Conservation (phyloP, 2,329 filamentous ascomycete species). For the Hypoxylon sp. region DNA sequence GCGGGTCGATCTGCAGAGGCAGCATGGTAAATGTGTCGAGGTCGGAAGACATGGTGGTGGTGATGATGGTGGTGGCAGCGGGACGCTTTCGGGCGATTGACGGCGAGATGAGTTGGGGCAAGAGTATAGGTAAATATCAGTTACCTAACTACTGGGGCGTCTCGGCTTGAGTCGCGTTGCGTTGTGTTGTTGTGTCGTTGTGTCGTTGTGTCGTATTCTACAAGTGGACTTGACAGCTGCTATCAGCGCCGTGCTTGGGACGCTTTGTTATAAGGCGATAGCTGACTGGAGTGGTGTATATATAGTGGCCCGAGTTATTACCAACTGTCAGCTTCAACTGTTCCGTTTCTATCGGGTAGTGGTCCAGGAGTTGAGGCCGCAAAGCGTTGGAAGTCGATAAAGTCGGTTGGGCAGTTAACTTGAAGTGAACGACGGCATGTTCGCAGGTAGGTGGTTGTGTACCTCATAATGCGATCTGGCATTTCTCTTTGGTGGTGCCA, state of each 20-base stretch:
- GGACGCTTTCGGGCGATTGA: not conserved
- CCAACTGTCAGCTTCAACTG: not conserved
- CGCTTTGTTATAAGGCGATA: not conserved
- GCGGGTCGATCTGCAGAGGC: conserved; percentile 84
- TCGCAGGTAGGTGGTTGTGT: not conserved
- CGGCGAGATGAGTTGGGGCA: not conserved
- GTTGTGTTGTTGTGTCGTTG: not conserved
- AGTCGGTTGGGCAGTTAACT: not conserved
- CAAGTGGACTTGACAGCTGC: not conserved
- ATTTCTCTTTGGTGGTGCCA: conserved; percentile 29
- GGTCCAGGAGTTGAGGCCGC: not conserved
- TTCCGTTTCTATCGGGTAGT: not conserved
- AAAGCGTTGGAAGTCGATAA: not conserved
- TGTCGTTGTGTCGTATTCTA: not conserved
- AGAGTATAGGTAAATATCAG: not conserved
- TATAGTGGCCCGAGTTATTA: not conserved
- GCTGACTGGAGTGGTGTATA: not conserved
- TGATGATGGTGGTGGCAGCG: not conserved
- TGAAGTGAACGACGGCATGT: not conserved
- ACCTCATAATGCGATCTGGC: conserved; percentile 39
- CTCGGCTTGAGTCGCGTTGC: not conserved
- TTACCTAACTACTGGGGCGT: not conserved
- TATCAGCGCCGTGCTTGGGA: not conserved
- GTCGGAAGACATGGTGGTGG: conserved; percentile 48
- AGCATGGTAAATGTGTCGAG: conserved; percentile 78